These are phyloP conservation scores for Tulasnella sp. DNA, from an alignment of 768 basidiomycete species.

Conservation along the genomic window DNA sequence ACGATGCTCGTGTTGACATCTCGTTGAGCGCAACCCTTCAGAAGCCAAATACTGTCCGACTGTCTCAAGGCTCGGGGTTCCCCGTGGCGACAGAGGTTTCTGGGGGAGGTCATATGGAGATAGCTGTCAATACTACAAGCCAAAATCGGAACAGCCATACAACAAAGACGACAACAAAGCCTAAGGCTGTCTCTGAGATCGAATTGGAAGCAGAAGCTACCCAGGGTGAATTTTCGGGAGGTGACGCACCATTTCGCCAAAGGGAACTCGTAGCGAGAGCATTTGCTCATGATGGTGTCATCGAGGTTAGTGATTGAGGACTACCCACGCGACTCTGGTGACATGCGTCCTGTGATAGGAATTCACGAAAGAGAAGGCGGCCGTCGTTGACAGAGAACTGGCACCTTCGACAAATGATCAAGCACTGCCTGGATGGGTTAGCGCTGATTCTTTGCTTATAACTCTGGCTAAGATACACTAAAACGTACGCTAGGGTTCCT, in stretches of 20 bases:
- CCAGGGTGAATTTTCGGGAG: not conserved
- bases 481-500: constrained; percentile 62
- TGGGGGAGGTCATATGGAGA: not conserved
- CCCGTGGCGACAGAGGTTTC: constrained; percentile 29
- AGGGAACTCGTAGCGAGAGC: constrained; percentile 89
- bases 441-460: constrained; percentile 33
- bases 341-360: constrained; percentile 46
- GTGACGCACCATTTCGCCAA: constrained; percentile 69
- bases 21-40: constrained; percentile 46
- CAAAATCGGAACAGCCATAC: constrained; percentile 62
- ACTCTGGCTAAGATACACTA: not conserved
- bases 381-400: constrained; percentile 71
- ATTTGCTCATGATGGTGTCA: constrained; percentile 95
- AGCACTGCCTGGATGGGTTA: constrained; percentile 92
- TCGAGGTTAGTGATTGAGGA: constrained; percentile 47
- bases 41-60: not conserved
- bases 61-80: constrained; percentile 30
- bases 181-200: not conserved
- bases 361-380: constrained; percentile 78
- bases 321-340: not conserved
- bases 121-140: constrained; percentile 36
- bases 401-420: constrained; percentile 85
- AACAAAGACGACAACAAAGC: too few species aligned
- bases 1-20: constrained; percentile 80
- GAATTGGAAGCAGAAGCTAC: not conserved